Evolutionary conservation across 306 rosid genomes (phyloP), one percentile per base, ranked within the genome.

Genomic region (Pyrus betulifolia): DNA sequence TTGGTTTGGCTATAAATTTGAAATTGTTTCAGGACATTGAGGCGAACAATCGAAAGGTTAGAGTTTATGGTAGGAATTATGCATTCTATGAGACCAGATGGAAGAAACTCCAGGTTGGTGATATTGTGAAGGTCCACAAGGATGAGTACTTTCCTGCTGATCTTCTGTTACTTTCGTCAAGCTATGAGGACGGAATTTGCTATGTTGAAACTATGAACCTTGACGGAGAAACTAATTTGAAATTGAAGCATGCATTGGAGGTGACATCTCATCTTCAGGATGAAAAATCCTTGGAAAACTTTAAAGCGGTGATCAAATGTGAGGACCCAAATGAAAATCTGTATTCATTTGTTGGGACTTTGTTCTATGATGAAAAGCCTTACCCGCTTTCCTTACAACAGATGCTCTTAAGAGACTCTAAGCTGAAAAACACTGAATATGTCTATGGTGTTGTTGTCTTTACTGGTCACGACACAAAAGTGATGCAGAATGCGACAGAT

Each of bases 201-300:
- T 89, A 91, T 80, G 98, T 93, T 13, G 98, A 93, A 76, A 93
- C 98, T 18, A 89, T 89, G 97, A 93, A 93, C 83, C 97, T 93
- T 66, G 98, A 93, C 63, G 98, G 98, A 80, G 98, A 93, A 84
- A 93, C 98, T 42, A 93, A 93, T 88, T 88, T 93, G 70, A 93
- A 93, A 76, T 27, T 93, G 81, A 93, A 93, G 88, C 93, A 84
- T 31, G 79, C 96, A 35, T 85, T 93, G 88, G 92, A 91, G 75
- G 87, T 6, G 58, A 88, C 93, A 49, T 66, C 82, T 66, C 82
- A 82, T 80, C 90, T 91, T 84, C 72, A 15, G 0, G 85, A 84
- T 72, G 93, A 89, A 74, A 78, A 81, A 38, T 85, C 93, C 79
- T 72, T 89, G 6, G 68, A 84, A 62, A 83, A 79, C 69, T 91